Percentiles rank a stretch among this genome's conserved stretches.
phyloP scores from a whole-genome alignment of 2,329 filamentous ascomycete species.

The Aphanocladium album region DNA sequence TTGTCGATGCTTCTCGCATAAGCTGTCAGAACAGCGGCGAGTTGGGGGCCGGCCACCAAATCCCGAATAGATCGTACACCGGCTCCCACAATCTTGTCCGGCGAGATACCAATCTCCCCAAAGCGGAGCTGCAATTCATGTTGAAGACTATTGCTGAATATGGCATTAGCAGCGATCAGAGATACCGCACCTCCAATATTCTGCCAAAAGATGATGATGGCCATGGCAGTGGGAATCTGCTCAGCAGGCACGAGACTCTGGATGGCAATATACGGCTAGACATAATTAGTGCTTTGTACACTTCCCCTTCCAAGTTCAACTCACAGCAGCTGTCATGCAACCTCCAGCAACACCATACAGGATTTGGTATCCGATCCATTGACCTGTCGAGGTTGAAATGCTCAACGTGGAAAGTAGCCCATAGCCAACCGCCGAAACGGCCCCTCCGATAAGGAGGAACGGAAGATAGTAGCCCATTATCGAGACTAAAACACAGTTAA shows the following conservation, averaged over 20 bases:
- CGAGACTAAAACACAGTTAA: no score
- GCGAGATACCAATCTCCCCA: neutral
- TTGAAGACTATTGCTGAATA: slow-evolving; percentile 18
- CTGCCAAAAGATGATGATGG: slow-evolving; percentile 22
- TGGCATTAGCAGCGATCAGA: slow-evolving; percentile 21
- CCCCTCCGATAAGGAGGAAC: neutral
- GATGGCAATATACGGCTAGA: slow-evolving; percentile 21
- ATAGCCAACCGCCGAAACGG: slow-evolving; percentile 12
- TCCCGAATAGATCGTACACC: neutral
- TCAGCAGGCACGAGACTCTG: slow-evolving; percentile 20
- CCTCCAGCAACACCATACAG: slow-evolving; percentile 14
- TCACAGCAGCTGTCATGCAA: no score
- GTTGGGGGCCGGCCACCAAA: no score
- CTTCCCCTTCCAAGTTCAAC: no score
- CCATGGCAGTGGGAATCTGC: slow-evolving; percentile 22
- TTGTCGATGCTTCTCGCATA: neutral
- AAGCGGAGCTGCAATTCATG: neutral
- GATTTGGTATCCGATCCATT: slow-evolving; percentile 18
- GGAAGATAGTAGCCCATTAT: no score
- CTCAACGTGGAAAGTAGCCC: slow-evolving; percentile 17
- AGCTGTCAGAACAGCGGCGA: no score
- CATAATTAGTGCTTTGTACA: no score
- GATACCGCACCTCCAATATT: slow-evolving; percentile 21
- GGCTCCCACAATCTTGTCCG: no score
- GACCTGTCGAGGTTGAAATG: slow-evolving; percentile 7